These are phyloP conservation scores for Tripterygium wilfordii DNA, from an alignment of 177 flowering plant species.

Conservation along the genomic window DNA sequence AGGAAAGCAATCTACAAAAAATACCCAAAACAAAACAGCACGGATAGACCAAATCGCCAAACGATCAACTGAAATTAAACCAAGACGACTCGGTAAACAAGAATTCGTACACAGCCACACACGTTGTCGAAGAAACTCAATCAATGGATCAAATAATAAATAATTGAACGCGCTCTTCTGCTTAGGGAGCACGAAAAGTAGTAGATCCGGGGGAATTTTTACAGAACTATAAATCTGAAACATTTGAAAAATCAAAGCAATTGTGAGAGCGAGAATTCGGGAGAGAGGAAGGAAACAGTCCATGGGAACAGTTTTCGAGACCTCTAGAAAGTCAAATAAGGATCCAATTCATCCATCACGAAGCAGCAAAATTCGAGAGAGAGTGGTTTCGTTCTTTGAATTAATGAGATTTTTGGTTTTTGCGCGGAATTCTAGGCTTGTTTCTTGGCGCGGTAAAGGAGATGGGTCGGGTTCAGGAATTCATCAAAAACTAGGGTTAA, in stretches of 20 bases:
- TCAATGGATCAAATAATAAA: constrained; percentile 3
- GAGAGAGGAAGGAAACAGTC: constrained; percentile 3
- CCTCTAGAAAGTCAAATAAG: constrained; percentile 24
- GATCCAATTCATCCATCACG: background rate
- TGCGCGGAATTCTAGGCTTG: constrained; percentile 6
- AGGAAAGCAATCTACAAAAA: too few relatives aligned
- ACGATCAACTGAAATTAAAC: too few relatives aligned
- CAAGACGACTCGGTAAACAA: too few relatives aligned
- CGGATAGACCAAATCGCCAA: too few relatives aligned
- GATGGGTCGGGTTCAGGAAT: background rate
- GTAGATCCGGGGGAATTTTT: constrained; percentile 1
- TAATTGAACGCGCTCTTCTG: too few relatives aligned
- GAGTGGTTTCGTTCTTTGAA: background rate
- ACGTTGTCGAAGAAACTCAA: too few relatives aligned
- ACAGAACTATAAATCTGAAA: constrained; percentile 22
- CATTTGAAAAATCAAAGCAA: constrained; percentile 1
- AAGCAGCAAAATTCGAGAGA: background rate
- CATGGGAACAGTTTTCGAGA: constrained; percentile 14
- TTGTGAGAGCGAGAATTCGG: constrained; percentile 13
- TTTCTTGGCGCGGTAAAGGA: constrained; percentile 2
- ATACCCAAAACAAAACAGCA: too few relatives aligned
- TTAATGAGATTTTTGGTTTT: background rate
- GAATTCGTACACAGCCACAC: too few relatives aligned
- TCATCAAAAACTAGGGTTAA: too few relatives aligned
- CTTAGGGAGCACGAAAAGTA: constrained; percentile 28